Evolutionary conservation across 192 early-diverging fungal species (phyloP).

Genomic region (Dissophora ornata): DNA sequence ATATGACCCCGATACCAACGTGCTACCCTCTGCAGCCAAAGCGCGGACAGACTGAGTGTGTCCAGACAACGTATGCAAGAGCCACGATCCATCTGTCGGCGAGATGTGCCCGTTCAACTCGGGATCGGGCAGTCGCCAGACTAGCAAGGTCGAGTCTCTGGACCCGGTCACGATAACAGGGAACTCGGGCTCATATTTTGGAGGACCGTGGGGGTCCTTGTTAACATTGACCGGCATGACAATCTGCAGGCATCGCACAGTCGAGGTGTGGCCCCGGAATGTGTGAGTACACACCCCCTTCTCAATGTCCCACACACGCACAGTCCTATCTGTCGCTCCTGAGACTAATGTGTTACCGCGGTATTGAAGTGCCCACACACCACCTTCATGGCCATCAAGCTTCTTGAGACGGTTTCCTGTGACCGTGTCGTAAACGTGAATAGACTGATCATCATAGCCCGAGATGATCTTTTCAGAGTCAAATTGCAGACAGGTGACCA

Average conservation of each 20-base stretch:
- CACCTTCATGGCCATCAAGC: conserved; percentile 91
- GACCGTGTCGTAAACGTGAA: conserved; percentile 91
- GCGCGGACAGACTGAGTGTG: conserved; percentile 94
- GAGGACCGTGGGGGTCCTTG: conserved; percentile 52
- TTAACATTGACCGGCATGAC: conserved; percentile 76
- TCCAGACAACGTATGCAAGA: conserved; percentile 83
- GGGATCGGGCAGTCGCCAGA: conserved; percentile 93
- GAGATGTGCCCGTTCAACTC: conserved; percentile 53
- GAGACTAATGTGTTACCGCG: conserved; percentile 89
- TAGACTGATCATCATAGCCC: conserved; percentile 92
- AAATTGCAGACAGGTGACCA: conserved; percentile 97
- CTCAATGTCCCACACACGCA: conserved; percentile 97
- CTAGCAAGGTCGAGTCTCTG: conserved; percentile 90
- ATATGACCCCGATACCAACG: conserved; percentile 92
- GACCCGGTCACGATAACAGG: conserved; percentile 96
- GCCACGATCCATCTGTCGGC: conserved; percentile 64
- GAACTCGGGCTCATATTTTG: conserved; percentile 69
- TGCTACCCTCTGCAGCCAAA: conserved; percentile 87
- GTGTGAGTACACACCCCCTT: conserved; percentile 90
- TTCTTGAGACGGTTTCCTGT: conserved; percentile 80
- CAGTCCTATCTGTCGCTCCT: conserved; percentile 94
- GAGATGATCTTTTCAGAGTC: conserved; percentile 96
- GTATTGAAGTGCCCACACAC: conserved; percentile 98
- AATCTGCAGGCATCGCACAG: conserved; percentile 94
- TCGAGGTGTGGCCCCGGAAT: conserved; percentile 94